These are phyloP conservation scores for Lasiosphaeria miniovina DNA, from an alignment of 495 filamentous ascomycete species.

Conservation along the genomic window DNA sequence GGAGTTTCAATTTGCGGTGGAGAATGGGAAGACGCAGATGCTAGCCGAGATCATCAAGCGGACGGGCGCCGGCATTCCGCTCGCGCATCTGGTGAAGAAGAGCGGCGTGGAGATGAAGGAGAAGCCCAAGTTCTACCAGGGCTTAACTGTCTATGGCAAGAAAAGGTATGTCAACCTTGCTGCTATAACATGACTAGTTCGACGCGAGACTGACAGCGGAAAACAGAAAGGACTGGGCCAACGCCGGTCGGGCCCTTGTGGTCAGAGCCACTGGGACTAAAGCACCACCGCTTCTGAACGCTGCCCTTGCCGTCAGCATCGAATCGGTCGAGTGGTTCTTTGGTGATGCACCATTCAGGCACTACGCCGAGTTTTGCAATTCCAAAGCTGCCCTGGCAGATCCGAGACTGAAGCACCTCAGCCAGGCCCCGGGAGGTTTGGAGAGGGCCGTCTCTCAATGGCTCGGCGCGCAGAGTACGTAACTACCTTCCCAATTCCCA, in stretches of 20 bases:
- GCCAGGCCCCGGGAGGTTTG: constrained; percentile 52
- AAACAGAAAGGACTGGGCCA: constrained; percentile 51
- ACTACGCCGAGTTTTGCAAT: constrained; percentile 62
- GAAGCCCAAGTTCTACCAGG: constrained; percentile 67
- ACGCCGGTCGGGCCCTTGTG: constrained; percentile 44
- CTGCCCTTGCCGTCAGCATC: constrained; percentile 55
- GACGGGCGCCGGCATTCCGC: constrained; percentile 61
- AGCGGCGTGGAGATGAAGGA: constrained; percentile 55
- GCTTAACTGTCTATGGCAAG: constrained; percentile 52
- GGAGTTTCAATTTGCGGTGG: constrained; percentile 31
- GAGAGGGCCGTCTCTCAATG: constrained; percentile 59
- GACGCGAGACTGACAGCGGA: neutral
- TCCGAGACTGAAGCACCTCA: constrained; percentile 52
- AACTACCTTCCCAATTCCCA: neutral
- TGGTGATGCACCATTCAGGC: constrained; percentile 57
- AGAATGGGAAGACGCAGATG: constrained; percentile 34
- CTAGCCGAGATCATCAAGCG: constrained; percentile 42
- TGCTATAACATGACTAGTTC: neutral
- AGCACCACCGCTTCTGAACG: constrained; percentile 57
- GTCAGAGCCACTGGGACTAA: constrained; percentile 20
- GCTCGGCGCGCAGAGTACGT: constrained; percentile 54
- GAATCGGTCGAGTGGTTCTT: constrained; percentile 68
- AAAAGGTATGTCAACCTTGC: constrained; percentile 52
- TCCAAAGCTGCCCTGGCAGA: constrained; percentile 52
- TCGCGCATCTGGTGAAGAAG: constrained; percentile 58